Evolutionary conservation across 1,139 yeast genomes (phyloP).

Genomic region (Eremothecium coryli): DNA sequence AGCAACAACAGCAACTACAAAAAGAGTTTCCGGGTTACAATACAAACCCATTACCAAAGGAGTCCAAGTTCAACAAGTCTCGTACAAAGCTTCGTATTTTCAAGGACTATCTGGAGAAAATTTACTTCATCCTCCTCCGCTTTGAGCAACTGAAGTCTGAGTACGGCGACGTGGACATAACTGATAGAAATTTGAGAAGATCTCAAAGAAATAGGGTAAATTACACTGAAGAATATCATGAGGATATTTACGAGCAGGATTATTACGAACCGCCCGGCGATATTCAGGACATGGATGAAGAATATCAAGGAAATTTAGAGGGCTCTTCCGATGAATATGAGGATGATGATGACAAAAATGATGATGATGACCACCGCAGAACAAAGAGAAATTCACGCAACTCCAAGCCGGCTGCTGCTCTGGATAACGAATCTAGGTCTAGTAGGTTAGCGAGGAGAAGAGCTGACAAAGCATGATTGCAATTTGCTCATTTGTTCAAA

Average conservation of each 20-base stretch:
- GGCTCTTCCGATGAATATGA: constrained; percentile 10
- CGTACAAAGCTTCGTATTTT: constrained; percentile 21
- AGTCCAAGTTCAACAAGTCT: constrained; percentile 24
- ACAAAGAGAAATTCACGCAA: neutral
- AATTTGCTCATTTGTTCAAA: too few species aligned
- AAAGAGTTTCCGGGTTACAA: constrained; percentile 12
- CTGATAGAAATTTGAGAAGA: constrained; percentile 27
- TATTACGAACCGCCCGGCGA: constrained; percentile 11
- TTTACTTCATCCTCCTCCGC: constrained; percentile 18
- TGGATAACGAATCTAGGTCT: neutral
- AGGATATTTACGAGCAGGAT: constrained; percentile 15
- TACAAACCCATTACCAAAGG: constrained; percentile 27
- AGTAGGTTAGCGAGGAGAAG: constrained; percentile 4
- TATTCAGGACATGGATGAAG: constrained; percentile 13
- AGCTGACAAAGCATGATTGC: constrained; percentile 3
- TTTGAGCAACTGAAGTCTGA: constrained; percentile 23
- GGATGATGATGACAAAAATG: constrained; percentile 9
- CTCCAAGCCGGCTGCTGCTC: neutral
- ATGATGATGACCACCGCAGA: constrained; percentile 1
- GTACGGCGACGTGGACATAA: constrained; percentile 25
- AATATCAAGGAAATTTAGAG: constrained; percentile 8
- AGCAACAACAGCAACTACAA: neutral
- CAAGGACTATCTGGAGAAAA: constrained; percentile 19
- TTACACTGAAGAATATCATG: constrained; percentile 12
- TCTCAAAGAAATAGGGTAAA: constrained; percentile 22